These are phyloP conservation scores for Pouteria glomerata DNA, from an alignment of 148 eudicot species.

Conservation along the genomic window DNA sequence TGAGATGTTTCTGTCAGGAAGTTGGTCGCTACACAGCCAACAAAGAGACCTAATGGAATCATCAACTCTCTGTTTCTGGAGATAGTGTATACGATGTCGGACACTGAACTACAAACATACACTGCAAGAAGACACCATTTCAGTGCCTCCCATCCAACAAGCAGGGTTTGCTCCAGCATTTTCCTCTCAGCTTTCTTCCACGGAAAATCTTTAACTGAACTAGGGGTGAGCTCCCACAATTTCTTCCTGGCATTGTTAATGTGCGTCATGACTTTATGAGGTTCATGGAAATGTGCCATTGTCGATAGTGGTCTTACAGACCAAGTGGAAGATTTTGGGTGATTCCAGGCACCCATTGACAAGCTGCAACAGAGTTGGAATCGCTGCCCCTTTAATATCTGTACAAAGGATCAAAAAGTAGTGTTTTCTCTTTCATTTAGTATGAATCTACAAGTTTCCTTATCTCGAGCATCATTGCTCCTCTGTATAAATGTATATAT, in stretches of 20 bases:
- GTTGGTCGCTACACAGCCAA: conserved; percentile 32
- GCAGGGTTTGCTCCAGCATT: conserved; percentile 17
- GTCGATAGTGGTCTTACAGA: conserved; percentile 22
- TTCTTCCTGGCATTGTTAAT: conserved; percentile 25
- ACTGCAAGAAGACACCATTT: conserved; percentile 35
- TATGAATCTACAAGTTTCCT: not conserved
- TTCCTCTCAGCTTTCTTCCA: conserved; percentile 40
- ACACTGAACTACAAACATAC: conserved; percentile 24
- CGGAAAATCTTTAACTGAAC: conserved; percentile 33
- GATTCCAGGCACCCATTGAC: conserved; percentile 1
- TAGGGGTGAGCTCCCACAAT: conserved; percentile 29
- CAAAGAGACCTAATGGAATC: conserved; percentile 47
- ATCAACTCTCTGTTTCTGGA: conserved; percentile 47
- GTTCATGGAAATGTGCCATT: conserved; percentile 24
- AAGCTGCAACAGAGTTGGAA: conserved; percentile 4
- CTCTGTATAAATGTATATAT: not conserved
- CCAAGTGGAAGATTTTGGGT: conserved; percentile 10
- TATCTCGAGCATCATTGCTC: not conserved
- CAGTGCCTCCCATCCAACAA: conserved; percentile 24
- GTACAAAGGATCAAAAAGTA: not conserved
- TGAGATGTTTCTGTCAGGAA: conserved; percentile 32
- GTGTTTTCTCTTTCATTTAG: no score
- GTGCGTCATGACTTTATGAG: conserved; percentile 22
- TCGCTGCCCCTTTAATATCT: conserved; percentile 10
- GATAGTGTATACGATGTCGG: conserved; percentile 31